Evolutionary conservation across 2,329 filamentous ascomycete species (phyloP).

Genomic region (Bertia moriformis): DNA sequence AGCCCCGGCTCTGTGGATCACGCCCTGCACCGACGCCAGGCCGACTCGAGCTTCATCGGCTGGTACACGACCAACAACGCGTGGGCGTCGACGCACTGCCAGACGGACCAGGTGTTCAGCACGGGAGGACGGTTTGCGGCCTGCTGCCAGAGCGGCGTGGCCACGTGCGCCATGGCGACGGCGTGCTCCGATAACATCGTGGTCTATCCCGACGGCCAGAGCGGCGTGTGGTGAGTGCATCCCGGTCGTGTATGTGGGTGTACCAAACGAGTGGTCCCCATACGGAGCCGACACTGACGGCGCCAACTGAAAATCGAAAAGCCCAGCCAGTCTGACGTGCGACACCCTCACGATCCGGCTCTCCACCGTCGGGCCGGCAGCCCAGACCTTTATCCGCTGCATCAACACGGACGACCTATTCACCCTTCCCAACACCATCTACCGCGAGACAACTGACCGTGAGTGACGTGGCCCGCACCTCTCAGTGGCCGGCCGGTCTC

Average conservation of each 20-base stretch:
- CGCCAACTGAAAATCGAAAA: no score
- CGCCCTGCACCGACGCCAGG: no score
- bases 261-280: no score
- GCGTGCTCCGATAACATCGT: not conserved
- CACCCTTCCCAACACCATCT: not conserved
- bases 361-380: no score
- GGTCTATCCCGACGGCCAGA: not conserved
- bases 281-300: no score
- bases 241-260: no score
- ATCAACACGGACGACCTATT: not conserved
- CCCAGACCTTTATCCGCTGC: not conserved
- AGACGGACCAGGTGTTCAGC: not conserved
- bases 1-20: no score
- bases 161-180: not conserved
- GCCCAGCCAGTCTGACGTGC: not conserved
- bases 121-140: not conserved
- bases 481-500: no score
- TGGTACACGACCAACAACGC: not conserved
- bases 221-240: not conserved
- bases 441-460: no score
- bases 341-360: not conserved
- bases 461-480: no score
- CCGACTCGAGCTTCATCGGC: no score
- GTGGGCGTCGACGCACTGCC: not conserved
- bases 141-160: not conserved